Base-by-base conservation (phyloP, 2,329 filamentous ascomycete genomes). In the Pseudodiploospora longispora region DNA sequence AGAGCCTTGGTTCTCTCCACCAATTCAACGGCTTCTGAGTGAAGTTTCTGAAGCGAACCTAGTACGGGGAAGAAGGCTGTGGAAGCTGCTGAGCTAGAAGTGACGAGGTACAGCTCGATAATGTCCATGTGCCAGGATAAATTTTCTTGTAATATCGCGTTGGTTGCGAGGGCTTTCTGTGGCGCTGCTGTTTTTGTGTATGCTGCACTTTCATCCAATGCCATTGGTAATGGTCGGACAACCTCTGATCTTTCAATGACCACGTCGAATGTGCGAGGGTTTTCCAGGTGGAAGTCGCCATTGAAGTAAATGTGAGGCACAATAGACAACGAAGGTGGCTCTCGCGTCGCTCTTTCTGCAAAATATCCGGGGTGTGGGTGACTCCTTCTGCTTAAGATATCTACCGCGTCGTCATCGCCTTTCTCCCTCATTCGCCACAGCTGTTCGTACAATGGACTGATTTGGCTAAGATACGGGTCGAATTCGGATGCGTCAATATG, bases 91-190 rank as follows among this genome's bases (percentile, higher is more conserved):
- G 91, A 97, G 50, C 98, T 98, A 0, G 90, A 95, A 30, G 87
- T 88, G 55, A 98, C 96, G 6, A 98, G 72, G 61, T 98, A 93
- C 43, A 98, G 88, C 61, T 98, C 93, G 19, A 98, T 89, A 0
- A 93, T 98, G 61, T 98, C 93, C 89, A 98, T 95, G 63, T 98
- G 98, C 93, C 93, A 98, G 1, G 93, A 97, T 9, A 98, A 72
- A 65, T 98, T 98, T 65, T 98, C 93, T 61, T 98, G 93, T 32
- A 98, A 65, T 46, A 98, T 98, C 0, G 93, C 93, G 65, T 98
- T 98, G 0, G 90, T 96, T 6, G 91, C 91, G 29, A 98, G 71
- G 1, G 87, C 86, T 61, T 96, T 97, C 48, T 91, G 78, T 6
- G 85, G 82, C 2, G 59, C 58, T 27, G 75, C 66, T 0, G 74